phyloP scores from a whole-genome alignment of 2,329 filamentous ascomycete species.

The Madurella fahalii region DNA sequence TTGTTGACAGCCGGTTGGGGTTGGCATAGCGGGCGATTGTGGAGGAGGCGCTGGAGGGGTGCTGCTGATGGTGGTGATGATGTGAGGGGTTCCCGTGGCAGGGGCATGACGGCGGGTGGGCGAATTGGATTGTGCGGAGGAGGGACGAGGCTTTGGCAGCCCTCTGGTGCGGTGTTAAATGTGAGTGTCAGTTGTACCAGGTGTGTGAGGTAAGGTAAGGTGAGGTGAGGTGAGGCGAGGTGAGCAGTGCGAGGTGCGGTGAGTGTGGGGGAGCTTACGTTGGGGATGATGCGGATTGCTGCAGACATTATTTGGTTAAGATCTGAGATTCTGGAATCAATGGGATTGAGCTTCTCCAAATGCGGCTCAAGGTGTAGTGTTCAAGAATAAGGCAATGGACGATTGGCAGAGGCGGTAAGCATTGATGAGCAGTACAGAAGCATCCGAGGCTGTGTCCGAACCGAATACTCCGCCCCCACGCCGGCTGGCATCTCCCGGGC shows the following conservation, averaged over 20 bases:
- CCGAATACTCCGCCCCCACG: too few species aligned
- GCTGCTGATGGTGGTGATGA: constrained; percentile 62
- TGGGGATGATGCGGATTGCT: constrained; percentile 29
- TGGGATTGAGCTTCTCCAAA: too few species aligned
- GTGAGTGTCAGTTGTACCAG: neutral
- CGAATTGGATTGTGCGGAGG: constrained; percentile 85
- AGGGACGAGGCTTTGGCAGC: constrained; percentile 64
- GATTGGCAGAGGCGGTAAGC: too few species aligned
- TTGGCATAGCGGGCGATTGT: constrained; percentile 48
- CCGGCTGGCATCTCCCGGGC: constrained; percentile 1
- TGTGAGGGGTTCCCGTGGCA: constrained; percentile 87
- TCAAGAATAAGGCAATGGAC: too few species aligned
- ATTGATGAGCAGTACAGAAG: too few species aligned
- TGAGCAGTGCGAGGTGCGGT: too few species aligned
- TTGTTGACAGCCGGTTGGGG: constrained; percentile 20
- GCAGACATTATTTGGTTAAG: constrained; percentile 18
- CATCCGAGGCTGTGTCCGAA: too few species aligned
- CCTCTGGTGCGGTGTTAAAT: constrained; percentile 37
- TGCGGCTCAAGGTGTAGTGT: too few species aligned
- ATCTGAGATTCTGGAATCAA: neutral
- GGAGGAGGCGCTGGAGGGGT: constrained; percentile 28
- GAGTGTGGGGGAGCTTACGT: constrained; percentile 20
- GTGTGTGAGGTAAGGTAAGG: neutral
- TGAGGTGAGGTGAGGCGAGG: neutral
- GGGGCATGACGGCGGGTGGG: constrained; percentile 81